Evolutionary conservation across 805 yeast species (phyloP), one percentile per base, ranked within the genome.

Genomic region (Metschnikowia borealis): DNA sequence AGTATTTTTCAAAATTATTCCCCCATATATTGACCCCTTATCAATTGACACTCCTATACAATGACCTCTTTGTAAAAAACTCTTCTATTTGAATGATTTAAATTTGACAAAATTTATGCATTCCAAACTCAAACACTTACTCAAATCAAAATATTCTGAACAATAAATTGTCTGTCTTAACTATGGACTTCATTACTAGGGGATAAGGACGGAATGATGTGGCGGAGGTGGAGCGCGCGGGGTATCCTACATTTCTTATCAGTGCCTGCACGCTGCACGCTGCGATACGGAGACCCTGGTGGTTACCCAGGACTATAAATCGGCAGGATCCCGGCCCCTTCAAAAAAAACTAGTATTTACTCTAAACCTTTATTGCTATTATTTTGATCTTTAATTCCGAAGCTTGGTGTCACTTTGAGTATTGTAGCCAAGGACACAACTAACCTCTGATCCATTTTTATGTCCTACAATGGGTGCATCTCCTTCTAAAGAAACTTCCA

Each of bases 281-380:
- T 26, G 29, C 13, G 15, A 13, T 21, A 8, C n/a, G 15, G 21
- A 34, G 39, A 44, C 39, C 38, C n/a, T 34, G 46, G 46, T 43
- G 46, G 46, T 43, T 43, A 43, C 21, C 38, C 14, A 36, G 35
- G 38, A 14, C 11, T 44, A 44, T 35, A 35, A 44, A 26, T 44
- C 35, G 45, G n/a, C 29, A 14, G 23, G 14, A 14, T 8, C 42
- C 15, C 20, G 11, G 2, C 5, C 29, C 29, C 8, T 26, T 8
- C 13, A 3, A 8, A 23, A 23, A 2, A 8, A 8, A 6, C 0
- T 23, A n/a, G 8, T 13, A 5, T 5, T 6, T 23, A n/a, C 10
- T 23, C 6, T 15, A 6, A 37, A 5, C 8, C n/a, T 18, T 17
- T 37, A 18, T 1, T 18, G 8, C 13, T 6, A 3, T 17, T 35